Evolutionary conservation across 1,139 yeast species (phyloP), one percentile per base, ranked within the genome.

Genomic region (Wickerhamiella pararugosa): DNA sequence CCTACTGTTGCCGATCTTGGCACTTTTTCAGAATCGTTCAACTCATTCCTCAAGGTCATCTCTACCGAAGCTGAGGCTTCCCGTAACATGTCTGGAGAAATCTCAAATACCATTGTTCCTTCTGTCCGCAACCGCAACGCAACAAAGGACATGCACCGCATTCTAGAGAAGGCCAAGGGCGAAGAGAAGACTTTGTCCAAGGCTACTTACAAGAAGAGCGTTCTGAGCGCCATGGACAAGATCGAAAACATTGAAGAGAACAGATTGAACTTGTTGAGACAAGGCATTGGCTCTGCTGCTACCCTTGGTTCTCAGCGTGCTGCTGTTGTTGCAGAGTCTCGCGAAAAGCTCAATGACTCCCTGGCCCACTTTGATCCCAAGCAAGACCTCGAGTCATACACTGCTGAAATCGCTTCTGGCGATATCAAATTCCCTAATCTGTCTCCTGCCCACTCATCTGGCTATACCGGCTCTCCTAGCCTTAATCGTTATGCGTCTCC

Each of bases 371-470:
- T 75, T 50, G 71, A 69, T 46, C 79, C 82, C 5, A 64, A 66
- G 39, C 71, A 65, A 45, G 84, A 78, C 54, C 66, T 77, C 42
- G 58, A 65, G 28, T 63, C 78, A 40, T 78, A 71, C 57, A 73
- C 79, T 2, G 67, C 69, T 29, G 73, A 68, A 43, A 49, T 57
- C 9, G 51, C 50, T 6, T 46, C 54, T n/a, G 57, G 53, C 27
- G 51, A 38, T 8, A 31, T 38, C 10, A 26, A 11, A 11, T 38
- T 38, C 36, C 41, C 41, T 10, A 36, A 38, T 21, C 33, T 38
- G 15, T 21, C 31, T 10, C 41, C 41, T 21, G 41, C 41, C 29
- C 21, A 32, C 10, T 38, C 41, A 7, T 36, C 41, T 9, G 41
- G 41, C 7, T 38, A 38, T 36, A 38, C 29, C 32, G 21, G 21